Conservation (phyloP, 1,284 basidiomycete genomes). For the Heterobasidion occidentale region DNA sequence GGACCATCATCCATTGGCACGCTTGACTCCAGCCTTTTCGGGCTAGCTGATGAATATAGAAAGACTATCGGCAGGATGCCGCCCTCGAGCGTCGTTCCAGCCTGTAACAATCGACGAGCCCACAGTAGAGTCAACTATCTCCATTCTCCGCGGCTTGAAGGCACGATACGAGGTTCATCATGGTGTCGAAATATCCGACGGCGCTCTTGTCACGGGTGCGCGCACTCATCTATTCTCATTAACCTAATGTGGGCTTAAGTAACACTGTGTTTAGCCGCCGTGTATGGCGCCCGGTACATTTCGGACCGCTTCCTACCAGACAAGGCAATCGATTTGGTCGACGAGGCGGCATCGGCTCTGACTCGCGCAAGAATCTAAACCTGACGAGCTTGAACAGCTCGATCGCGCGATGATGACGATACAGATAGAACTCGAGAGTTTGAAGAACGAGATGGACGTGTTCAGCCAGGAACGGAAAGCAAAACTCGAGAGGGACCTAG, state of each 20-base stretch:
- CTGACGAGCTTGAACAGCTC: constrained; percentile 77
- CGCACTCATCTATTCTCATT: background rate
- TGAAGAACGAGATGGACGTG: constrained; percentile 84
- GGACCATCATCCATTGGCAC: background rate
- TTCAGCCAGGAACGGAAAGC: constrained; percentile 68
- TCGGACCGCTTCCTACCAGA: constrained; percentile 85
- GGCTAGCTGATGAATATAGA: constrained; percentile 77
- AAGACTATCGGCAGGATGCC: constrained; percentile 88
- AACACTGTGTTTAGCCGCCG: constrained; percentile 44
- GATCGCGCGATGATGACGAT: constrained; percentile 82
- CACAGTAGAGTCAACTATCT: constrained; percentile 78
- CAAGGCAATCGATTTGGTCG: constrained; percentile 86
- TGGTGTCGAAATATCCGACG: constrained; percentile 85
- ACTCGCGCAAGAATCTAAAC: constrained; percentile 87
- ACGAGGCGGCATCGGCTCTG: constrained; percentile 87
- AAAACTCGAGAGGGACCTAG: constrained; percentile 61
- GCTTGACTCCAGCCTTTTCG: background rate
- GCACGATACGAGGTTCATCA: constrained; percentile 85
- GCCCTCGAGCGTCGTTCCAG: constrained; percentile 90
- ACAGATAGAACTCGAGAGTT: constrained; percentile 85
- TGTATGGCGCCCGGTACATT: constrained; percentile 78
- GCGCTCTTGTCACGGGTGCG: constrained; percentile 74
- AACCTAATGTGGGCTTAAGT: background rate
- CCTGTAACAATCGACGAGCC: constrained; percentile 86
- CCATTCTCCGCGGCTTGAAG: constrained; percentile 85